A percentile compares a stretch with the other conserved stretches of the same genome.
Conservation (phyloP, 495 filamentous ascomycete genomes). For the Clavariopsis aquatica region DNA sequence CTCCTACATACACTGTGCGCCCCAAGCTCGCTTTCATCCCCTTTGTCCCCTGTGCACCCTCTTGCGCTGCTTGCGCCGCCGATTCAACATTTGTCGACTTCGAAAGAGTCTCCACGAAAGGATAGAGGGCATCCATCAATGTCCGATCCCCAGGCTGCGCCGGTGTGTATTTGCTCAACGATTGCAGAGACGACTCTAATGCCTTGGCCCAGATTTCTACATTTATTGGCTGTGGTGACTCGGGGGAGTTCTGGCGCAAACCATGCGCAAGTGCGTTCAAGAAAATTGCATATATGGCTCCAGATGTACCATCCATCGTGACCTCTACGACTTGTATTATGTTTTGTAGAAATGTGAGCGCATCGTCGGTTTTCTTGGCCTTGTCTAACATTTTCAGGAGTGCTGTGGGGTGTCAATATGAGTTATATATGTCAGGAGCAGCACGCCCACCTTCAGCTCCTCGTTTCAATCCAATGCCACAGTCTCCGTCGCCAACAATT, state of each 20-base stretch:
- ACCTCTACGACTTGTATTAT: conserved; percentile 85
- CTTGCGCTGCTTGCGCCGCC: conserved; percentile 72
- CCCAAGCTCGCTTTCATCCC: conserved; percentile 89
- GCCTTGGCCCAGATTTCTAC: conserved; percentile 72
- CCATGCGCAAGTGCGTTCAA: conserved; percentile 83
- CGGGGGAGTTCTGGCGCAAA: conserved; percentile 59
- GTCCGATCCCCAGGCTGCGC: conserved; percentile 88
- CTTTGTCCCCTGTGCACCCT: conserved; percentile 80
- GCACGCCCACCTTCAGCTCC: conserved; percentile 70
- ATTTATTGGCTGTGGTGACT: conserved; percentile 51
- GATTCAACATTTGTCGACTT: conserved; percentile 62
- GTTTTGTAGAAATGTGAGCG: conserved; percentile 67
- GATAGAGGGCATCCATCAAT: conserved; percentile 83
- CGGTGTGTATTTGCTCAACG: conserved; percentile 82
- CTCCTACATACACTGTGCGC: conserved; percentile 86
- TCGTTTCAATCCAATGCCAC: conserved; percentile 83
- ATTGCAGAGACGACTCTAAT: conserved; percentile 66
- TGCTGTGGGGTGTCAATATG: conserved; percentile 49
- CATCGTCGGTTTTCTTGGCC: conserved; percentile 63
- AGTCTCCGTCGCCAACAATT: conserved; percentile 93
- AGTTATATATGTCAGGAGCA: background rate
- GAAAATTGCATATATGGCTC: conserved; percentile 94
- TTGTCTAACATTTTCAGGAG: conserved; percentile 65
- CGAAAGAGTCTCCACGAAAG: conserved; percentile 74
- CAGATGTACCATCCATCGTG: conserved; percentile 94